These are phyloP conservation scores for Metschnikowia bowlesiae DNA, from an alignment of 805 yeast genomes.

Conservation along the genomic window DNA sequence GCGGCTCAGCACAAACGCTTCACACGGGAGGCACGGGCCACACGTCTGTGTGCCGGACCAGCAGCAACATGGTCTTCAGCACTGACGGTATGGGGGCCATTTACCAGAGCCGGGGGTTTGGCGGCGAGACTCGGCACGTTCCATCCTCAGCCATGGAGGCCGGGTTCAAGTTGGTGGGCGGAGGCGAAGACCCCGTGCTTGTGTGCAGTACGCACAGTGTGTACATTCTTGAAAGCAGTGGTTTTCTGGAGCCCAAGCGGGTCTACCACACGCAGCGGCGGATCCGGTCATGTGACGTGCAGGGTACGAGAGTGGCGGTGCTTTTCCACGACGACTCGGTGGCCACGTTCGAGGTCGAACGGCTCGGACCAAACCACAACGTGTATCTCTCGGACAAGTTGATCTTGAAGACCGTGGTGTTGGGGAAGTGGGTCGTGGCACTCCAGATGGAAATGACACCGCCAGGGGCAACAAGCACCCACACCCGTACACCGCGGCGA, in stretches of 20 bases:
- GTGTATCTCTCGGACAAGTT: slow-evolving; percentile 4
- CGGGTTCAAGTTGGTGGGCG: neutral
- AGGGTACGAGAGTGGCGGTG: neutral
- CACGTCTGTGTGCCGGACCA: slow-evolving; percentile 1
- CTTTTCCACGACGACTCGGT: slow-evolving; percentile 8
- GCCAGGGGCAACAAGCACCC: neutral
- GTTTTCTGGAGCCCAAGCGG: neutral
- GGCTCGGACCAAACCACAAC: neutral
- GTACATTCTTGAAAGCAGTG: neutral
- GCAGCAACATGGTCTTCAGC: neutral
- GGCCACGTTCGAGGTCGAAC: neutral
- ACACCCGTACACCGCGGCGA: slow-evolving; percentile 3
- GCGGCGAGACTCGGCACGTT: neutral
- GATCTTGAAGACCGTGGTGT: slow-evolving; percentile 4
- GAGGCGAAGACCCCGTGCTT: neutral
- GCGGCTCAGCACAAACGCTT: neutral
- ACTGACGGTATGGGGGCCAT: neutral
- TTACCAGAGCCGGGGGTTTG: neutral
- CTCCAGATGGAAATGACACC: slow-evolving; percentile 1
- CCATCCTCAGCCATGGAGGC: neutral
- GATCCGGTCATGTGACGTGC: neutral
- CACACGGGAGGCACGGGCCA: neutral
- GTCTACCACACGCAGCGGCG: neutral
- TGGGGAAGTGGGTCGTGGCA: slow-evolving; percentile 3
- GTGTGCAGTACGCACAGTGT: neutral